Evolutionary conservation across 352 stramenopile genomes (phyloP).

Genomic region (Plasmopara halstedii): DNA sequence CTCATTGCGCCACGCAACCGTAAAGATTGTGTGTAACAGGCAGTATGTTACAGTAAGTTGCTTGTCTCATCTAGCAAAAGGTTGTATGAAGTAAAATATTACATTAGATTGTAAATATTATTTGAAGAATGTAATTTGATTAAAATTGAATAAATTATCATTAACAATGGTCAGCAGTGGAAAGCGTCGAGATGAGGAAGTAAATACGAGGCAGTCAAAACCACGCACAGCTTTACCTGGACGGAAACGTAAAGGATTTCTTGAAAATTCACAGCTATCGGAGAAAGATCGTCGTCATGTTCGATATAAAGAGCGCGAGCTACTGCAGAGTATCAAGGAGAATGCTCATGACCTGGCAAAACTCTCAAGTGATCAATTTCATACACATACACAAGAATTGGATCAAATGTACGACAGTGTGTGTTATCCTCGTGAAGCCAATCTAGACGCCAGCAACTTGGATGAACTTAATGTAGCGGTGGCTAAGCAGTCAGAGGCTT

Average conservation of each 20-base stretch:
- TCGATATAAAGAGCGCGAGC: constrained; percentile 67
- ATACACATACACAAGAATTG: constrained; percentile 49
- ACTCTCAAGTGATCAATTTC: constrained; percentile 50
- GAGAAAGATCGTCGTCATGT: constrained; percentile 66
- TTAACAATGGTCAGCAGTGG: too few relatives aligned
- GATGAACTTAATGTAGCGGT: constrained; percentile 76
- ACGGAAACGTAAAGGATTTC: constrained; percentile 31
- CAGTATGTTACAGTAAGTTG: too few relatives aligned
- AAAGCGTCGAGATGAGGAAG: constrained; percentile 2
- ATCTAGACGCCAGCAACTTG: constrained; percentile 73
- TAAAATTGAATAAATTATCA: too few relatives aligned
- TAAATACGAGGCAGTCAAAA: neutral
- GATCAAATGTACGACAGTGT: constrained; percentile 74
- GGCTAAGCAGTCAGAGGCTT: constrained; percentile 59
- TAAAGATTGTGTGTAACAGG: too few relatives aligned
- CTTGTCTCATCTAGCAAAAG: too few relatives aligned
- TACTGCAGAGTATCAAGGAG: constrained; percentile 66
- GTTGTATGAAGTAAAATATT: too few relatives aligned
- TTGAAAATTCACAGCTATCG: constrained; percentile 61
- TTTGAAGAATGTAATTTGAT: too few relatives aligned
- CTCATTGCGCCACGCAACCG: too few relatives aligned
- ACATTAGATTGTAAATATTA: too few relatives aligned
- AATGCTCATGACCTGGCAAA: constrained; percentile 61
- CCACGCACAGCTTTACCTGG: constrained; percentile 4
- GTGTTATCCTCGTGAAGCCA: constrained; percentile 74